phyloP scores from a whole-genome alignment of 805 yeast genomes.

The Wickerhamiella occidentalis region DNA sequence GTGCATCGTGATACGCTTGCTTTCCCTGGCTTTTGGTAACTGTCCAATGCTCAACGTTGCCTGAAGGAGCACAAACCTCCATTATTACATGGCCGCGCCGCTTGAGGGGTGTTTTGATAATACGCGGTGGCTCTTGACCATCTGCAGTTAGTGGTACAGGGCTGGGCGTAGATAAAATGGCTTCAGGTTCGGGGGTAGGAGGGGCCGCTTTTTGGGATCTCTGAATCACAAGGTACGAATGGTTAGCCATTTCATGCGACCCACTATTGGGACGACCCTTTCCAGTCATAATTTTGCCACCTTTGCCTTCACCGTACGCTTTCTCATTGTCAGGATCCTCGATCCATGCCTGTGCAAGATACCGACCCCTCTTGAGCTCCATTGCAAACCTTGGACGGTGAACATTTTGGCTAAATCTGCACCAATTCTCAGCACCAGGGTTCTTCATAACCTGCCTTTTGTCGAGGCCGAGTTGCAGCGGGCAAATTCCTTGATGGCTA shows the following conservation, averaged over 20 bases:
- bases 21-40: slow-evolving; percentile 67
- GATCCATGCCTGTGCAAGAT: slow-evolving; percentile 61
- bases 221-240: slow-evolving; percentile 60
- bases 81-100: slow-evolving; percentile 71
- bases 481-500: slow-evolving; percentile 75
- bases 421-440: slow-evolving; percentile 52
- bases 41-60: slow-evolving; percentile 76
- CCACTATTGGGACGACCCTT: slow-evolving; percentile 68
- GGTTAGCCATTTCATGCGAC: slow-evolving; percentile 59
- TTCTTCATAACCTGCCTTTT: slow-evolving; percentile 32
- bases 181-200: slow-evolving; percentile 12
- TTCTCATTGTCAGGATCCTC: slow-evolving; percentile 31
- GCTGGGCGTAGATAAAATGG: background rate
- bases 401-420: slow-evolving; percentile 60
- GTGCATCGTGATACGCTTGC: slow-evolving; percentile 75
- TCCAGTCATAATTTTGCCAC: slow-evolving; percentile 42
- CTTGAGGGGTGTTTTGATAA: slow-evolving; percentile 54
- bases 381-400: slow-evolving; percentile 66
- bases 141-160: background rate
- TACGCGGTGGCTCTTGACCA: slow-evolving; percentile 51
- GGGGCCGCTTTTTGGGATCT: slow-evolving; percentile 28
- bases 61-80: slow-evolving; percentile 68
- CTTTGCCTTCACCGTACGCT: slow-evolving; percentile 37
- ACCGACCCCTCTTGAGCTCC: slow-evolving; percentile 75
- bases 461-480: slow-evolving; percentile 66